These are phyloP conservation scores for Tetrahymena thermophila DNA, from an alignment of 73 alveolate species.

Conservation along the genomic window DNA sequence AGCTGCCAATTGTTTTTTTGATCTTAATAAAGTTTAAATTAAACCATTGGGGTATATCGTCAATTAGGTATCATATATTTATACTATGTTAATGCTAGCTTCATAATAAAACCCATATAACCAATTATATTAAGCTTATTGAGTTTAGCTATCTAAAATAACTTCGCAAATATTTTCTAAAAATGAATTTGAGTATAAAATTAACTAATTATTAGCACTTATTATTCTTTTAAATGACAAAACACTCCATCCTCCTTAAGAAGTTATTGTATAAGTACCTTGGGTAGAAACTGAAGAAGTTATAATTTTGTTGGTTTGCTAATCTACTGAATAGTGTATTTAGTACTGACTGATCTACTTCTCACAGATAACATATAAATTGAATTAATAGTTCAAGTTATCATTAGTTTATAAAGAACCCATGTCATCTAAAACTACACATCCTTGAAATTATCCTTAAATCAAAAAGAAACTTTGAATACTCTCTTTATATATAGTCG, in stretches of 20 bases:
- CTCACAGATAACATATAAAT: neutral
- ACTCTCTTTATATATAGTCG: neutral
- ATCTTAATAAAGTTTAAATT: neutral
- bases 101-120: too few relatives aligned
- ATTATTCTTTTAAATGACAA: neutral
- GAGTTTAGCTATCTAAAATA: too few relatives aligned
- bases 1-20: neutral
- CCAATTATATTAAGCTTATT: neutral
- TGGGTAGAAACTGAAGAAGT: too few relatives aligned
- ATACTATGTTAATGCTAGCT: neutral
- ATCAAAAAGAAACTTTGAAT: neutral
- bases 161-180: too few relatives aligned
- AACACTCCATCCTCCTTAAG: too few relatives aligned
- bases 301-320: too few relatives aligned
- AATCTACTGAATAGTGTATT: too few relatives aligned
- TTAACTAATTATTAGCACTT: neutral
- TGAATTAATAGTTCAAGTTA: neutral
- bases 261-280: too few relatives aligned
- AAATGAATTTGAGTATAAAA: too few relatives aligned
- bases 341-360: neutral
- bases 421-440: neutral
- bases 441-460: neutral
- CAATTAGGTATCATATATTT: too few relatives aligned
- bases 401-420: neutral
- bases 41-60: neutral